Conservation (phyloP, 805 yeast species). For the Kazachstania psychrophila region DNA sequence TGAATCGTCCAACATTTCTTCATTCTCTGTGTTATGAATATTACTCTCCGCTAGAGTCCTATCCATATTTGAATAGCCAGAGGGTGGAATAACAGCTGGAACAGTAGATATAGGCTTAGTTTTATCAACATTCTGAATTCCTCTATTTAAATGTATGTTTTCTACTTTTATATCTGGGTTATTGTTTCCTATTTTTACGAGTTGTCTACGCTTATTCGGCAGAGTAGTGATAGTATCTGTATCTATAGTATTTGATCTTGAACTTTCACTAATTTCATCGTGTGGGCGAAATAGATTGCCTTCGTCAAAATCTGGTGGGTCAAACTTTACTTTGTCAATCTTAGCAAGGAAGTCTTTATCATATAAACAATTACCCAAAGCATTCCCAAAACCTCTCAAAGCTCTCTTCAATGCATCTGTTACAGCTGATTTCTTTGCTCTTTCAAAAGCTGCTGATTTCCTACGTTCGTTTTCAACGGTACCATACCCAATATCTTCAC, state of each 20-base stretch:
- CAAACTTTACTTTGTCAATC: constrained; percentile 36
- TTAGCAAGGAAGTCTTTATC: constrained; percentile 54
- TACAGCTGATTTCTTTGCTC: constrained; percentile 74
- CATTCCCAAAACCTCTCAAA: constrained; percentile 72
- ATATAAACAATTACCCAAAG: constrained; percentile 75
- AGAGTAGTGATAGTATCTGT: constrained; percentile 2
- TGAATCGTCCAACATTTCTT: constrained; percentile 44
- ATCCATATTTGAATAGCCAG: neutral
- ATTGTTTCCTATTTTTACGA: constrained; percentile 10
- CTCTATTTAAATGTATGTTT: too few species aligned
- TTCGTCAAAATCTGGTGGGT: constrained; percentile 39
- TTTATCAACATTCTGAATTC: too few species aligned
- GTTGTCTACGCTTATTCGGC: constrained; percentile 19
- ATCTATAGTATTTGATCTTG: constrained; percentile 23
- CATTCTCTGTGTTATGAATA: constrained; percentile 7
- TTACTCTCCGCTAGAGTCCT: neutral
- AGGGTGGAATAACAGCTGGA: neutral
- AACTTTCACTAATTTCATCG: constrained; percentile 26
- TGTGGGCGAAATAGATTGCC: constrained; percentile 33
- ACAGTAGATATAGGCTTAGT: too few species aligned
- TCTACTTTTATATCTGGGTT: neutral
- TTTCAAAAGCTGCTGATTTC: constrained; percentile 71
- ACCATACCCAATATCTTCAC: constrained; percentile 84
- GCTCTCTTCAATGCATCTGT: constrained; percentile 79
- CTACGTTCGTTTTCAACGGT: constrained; percentile 64